Conservation (phyloP, 2,329 filamentous ascomycete species). For the Pseudomassariella vexata region DNA sequence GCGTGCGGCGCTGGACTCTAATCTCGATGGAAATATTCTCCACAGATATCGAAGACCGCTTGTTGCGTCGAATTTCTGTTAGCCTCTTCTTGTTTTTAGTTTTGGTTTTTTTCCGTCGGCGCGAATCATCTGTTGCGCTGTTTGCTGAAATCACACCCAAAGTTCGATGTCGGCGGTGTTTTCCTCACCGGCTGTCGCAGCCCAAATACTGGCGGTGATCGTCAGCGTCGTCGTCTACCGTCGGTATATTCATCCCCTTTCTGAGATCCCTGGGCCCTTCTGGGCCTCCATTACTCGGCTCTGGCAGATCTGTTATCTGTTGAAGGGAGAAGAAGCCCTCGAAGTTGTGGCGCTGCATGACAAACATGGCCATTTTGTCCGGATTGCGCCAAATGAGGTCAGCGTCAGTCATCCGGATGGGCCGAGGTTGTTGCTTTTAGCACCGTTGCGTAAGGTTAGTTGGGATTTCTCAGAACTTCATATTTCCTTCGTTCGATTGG, state of each 20-base stretch:
- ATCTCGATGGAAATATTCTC: too few relatives aligned
- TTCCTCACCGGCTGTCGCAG: neutral
- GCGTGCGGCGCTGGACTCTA: too few relatives aligned
- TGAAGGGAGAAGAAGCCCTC: slow-evolving; percentile 8
- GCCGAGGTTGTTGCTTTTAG: slow-evolving; percentile 1
- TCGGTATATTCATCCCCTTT: slow-evolving; percentile 6
- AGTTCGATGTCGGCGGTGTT: neutral
- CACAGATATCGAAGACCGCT: too few relatives aligned
- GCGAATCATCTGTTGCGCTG: too few relatives aligned
- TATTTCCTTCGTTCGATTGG: neutral
- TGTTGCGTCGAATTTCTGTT: too few relatives aligned
- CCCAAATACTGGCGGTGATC: slow-evolving; percentile 30
- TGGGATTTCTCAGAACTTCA: neutral
- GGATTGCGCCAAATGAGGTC: slow-evolving; percentile 6
- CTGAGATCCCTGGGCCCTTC: slow-evolving; percentile 7
- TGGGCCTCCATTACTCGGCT: slow-evolving; percentile 8
- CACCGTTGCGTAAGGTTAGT: slow-evolving; percentile 4
- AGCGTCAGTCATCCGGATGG: slow-evolving; percentile 3
- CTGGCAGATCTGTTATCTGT: slow-evolving; percentile 7
- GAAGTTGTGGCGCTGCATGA: slow-evolving; percentile 6
- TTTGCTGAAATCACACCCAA: too few relatives aligned
- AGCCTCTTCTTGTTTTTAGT: too few relatives aligned
- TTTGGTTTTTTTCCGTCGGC: too few relatives aligned
- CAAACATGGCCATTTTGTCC: slow-evolving; percentile 7
- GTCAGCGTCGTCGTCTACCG: slow-evolving; percentile 2